These are phyloP conservation scores for Ceratobasidium sp. DNA, from an alignment of 1,284 basidiomycete species.

Conservation along the genomic window DNA sequence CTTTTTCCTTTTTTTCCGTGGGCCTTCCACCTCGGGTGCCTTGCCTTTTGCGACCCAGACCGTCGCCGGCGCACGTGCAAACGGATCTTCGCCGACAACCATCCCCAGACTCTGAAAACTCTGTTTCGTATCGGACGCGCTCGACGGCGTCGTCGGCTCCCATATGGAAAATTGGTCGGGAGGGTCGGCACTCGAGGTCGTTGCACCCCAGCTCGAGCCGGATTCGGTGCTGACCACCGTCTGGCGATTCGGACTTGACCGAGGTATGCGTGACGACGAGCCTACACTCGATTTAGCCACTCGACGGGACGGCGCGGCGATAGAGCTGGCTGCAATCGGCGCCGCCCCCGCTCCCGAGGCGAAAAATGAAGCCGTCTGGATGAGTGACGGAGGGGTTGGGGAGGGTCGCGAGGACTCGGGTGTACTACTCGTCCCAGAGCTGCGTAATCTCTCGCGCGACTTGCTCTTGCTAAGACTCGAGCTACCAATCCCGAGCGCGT, in stretches of 20 bases:
- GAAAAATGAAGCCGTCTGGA: conserved; percentile 15
- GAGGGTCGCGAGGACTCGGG: background rate
- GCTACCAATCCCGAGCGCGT: background rate
- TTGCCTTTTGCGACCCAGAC: conserved; percentile 2
- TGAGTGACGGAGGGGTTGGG: conserved; percentile 11
- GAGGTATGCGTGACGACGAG: background rate
- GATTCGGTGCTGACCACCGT: conserved; percentile 33
- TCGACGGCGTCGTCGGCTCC: conserved; percentile 27
- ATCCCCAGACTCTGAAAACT: conserved; percentile 26
- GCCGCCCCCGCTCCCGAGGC: conserved; percentile 1
- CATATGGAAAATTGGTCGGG: background rate
- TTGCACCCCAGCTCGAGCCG: background rate
- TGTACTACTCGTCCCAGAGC: background rate
- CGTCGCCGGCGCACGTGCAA: conserved; percentile 4
- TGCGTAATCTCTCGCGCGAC: conserved; percentile 15
- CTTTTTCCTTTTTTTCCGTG: conserved; percentile 5
- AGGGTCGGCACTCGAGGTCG: background rate
- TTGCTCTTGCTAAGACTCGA: conserved; percentile 19
- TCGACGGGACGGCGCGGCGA: background rate
- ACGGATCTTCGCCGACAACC: conserved; percentile 30
- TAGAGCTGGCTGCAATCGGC: conserved; percentile 2
- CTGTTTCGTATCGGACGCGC: conserved; percentile 20
- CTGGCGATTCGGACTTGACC: conserved; percentile 10
- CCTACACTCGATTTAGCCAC: conserved; percentile 10
- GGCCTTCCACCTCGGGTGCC: background rate